A percentile compares a stretch with the other conserved stretches of the same genome.
Conservation (phyloP, 78 protist genomes). For the Planoprotostelium fungivorum region DNA sequence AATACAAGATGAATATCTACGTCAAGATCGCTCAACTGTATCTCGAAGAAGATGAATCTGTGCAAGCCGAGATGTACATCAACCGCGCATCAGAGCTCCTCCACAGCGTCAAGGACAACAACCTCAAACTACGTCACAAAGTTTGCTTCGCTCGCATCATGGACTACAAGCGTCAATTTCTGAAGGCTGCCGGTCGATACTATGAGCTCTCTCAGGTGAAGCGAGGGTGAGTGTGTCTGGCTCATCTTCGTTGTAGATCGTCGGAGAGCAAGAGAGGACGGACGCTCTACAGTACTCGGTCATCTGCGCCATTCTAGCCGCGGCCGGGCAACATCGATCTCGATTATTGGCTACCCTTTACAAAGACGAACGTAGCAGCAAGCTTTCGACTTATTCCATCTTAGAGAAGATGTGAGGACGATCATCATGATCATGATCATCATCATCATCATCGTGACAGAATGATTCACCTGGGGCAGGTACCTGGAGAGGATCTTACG, state of each 20-base stretch:
- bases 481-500: conserved; percentile 73
- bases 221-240: too few relatives aligned
- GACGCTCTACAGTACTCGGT: conserved; percentile 63
- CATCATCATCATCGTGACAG: not conserved
- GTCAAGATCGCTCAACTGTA: conserved; percentile 77
- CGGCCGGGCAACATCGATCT: conserved; percentile 92
- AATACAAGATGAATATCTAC: conserved; percentile 71
- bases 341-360: conserved; percentile 84
- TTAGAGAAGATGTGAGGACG: conserved; percentile 63
- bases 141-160: conserved; percentile 61
- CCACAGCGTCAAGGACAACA: conserved; percentile 37
- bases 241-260: too few relatives aligned
- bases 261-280: conserved; percentile 32
- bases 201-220: conserved; percentile 62
- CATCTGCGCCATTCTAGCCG: conserved; percentile 83
- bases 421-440: not conserved
- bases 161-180: conserved; percentile 60
- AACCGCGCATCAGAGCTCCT: conserved; percentile 66
- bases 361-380: conserved; percentile 83
- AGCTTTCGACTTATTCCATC: conserved; percentile 27
- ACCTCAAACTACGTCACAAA: conserved; percentile 29
- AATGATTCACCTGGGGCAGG: too few relatives aligned
- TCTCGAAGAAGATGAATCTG: conserved; percentile 76
- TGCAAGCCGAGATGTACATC: conserved; percentile 70
- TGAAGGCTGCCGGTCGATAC: conserved; percentile 58